Percentiles rank a stretch among this genome's conserved stretches.
Evolutionary conservation across 2,329 filamentous ascomycete genomes (phyloP).

Genomic region (Fusarium haematococcum): DNA sequence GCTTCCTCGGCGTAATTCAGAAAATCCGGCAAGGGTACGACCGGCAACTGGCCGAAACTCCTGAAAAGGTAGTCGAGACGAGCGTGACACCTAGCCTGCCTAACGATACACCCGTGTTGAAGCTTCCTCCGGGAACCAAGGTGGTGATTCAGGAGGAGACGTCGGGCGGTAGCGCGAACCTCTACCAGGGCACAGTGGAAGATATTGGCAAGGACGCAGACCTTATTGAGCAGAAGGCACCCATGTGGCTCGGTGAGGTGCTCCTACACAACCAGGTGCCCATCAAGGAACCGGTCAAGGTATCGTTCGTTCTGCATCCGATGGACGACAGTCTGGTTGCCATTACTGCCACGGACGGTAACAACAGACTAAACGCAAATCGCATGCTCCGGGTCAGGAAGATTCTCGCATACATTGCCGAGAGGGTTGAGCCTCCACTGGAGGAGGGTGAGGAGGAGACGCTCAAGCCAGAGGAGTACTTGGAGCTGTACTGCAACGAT

Average conservation of each 20-base stretch:
- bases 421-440: constrained; percentile 83
- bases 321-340: constrained; percentile 76
- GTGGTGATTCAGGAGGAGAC: constrained; percentile 79
- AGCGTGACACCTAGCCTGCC: constrained; percentile 76
- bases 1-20: constrained; percentile 77
- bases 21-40: constrained; percentile 81
- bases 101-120: constrained; percentile 81
- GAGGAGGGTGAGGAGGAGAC: constrained; percentile 69
- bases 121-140: constrained; percentile 74
- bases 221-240: constrained; percentile 85
- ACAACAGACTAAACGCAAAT: constrained; percentile 94
- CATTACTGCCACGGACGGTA: constrained; percentile 81
- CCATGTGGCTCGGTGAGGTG: constrained; percentile 92
- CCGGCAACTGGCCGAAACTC: constrained; percentile 69
- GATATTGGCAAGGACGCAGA: constrained; percentile 82
- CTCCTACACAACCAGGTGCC: constrained; percentile 86
- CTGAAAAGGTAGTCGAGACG: constrained; percentile 68
- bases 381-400: constrained; percentile 96
- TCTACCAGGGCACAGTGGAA: constrained; percentile 90
- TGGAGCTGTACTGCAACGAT: constrained; percentile 95
- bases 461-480: constrained; percentile 88
- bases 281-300: constrained; percentile 91
- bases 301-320: constrained; percentile 92
- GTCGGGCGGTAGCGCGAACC: constrained; percentile 77
- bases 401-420: constrained; percentile 90